Base-by-base conservation (phyloP, 108 stramenopile genomes). In the Seminavis robusta region DNA sequence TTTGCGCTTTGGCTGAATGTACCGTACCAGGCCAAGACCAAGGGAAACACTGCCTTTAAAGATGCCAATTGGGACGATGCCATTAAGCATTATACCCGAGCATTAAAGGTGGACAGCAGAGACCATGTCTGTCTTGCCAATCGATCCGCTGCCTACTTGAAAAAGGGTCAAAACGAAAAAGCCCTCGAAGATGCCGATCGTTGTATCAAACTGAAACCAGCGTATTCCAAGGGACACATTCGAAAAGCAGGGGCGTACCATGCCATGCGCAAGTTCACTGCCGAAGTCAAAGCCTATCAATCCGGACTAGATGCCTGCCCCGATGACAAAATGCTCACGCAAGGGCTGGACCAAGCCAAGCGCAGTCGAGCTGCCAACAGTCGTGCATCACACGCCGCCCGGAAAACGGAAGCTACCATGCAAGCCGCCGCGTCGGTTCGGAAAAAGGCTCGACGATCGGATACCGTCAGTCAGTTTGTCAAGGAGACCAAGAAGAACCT, bases 181-280 rank as follows among this genome's bases (percentile, higher is more conserved):
- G 70, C 70, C 36, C 31, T 71, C 0, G 37, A 59, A 29, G 70
- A 71, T 59, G 63, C 70, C 33, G 40, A 64, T 17, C 44, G 37
- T 16, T 55, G 53, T 31, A 59, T 56, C 4, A 26, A 37, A 24
- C 11, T 53, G 16, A 29, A 71, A 23, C 70, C 70, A 1, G 50
- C 15, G 11, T 52, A 53, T 37, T 27, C n/a, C 32, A 33, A 53
- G 25, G 70, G 70, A 7, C 58, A 71, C 29, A 33, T 59, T 13
- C 49, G 62, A 29, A 56, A 64, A 44, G 62, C 62, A 10, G 38
- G 55, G 27, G 49, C 56, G 17, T 59, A 59, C 28, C 37, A 55
- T 11, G 29, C 47, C 15, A 27, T 59, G 25, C 50, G 60, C n/a
- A 64, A 71, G 23, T 63, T 54, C 31, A 40, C 21, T 34, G 3